Conservation (phyloP, 2,329 filamentous ascomycete species). For the Ceratocystis diversiconidia region DNA sequence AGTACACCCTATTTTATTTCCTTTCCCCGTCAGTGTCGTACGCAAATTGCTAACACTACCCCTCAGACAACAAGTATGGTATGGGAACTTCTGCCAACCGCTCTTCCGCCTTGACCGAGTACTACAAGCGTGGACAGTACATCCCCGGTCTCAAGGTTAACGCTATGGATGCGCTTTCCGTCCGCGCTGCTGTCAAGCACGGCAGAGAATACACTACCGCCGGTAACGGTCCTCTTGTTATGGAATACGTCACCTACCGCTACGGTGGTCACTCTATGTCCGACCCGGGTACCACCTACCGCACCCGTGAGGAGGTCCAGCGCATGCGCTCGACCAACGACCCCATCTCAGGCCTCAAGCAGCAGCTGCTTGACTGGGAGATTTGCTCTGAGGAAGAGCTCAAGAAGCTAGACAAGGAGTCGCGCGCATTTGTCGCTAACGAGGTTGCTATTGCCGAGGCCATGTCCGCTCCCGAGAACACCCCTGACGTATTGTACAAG, state of each 20-base stretch:
- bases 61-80: constrained; percentile 95
- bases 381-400: constrained; percentile 87
- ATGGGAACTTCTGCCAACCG: constrained; percentile 96
- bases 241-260: constrained; percentile 98
- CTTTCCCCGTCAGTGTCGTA: not conserved
- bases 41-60: not conserved
- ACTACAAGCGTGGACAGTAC: constrained; percentile 99
- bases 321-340: constrained; percentile 98
- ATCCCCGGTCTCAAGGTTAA: constrained; percentile 99
- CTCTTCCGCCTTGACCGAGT: constrained; percentile 90
- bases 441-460: constrained; percentile 85
- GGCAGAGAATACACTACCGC: constrained; percentile 73
- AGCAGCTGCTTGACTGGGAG: constrained; percentile 93
- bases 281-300: constrained; percentile 97
- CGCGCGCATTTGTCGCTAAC: constrained; percentile 67
- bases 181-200: constrained; percentile 91
- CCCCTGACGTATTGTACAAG: constrained; percentile 75
- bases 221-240: constrained; percentile 84
- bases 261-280: constrained; percentile 99
- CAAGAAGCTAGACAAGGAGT: constrained; percentile 91
- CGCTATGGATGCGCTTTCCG: constrained; percentile 96
- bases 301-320: constrained; percentile 97
- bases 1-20: not conserved
- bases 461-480: constrained; percentile 69
- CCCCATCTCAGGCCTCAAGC: constrained; percentile 93